Percentiles rank a stretch among this genome's conserved stretches.
phyloP scores from a whole-genome alignment of 1,284 basidiomycete species.

The Cutaneotrichosporon mucoides region DNA sequence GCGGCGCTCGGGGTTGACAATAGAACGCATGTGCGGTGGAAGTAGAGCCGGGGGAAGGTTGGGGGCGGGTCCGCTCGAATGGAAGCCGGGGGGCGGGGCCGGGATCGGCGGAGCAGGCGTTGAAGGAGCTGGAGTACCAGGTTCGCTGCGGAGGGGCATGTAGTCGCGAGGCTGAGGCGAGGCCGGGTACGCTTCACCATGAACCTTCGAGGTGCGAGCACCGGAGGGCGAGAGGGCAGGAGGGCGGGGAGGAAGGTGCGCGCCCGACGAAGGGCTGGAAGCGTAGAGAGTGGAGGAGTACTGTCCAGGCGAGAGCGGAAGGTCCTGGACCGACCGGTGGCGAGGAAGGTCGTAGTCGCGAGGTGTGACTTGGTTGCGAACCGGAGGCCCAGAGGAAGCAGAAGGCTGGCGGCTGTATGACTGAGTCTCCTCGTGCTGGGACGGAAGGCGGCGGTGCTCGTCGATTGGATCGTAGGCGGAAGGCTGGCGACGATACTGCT shows the following conservation, averaged over 20 bases:
- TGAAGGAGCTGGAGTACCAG: background rate
- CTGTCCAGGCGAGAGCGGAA: background rate
- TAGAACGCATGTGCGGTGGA: background rate
- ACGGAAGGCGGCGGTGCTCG: too few species aligned
- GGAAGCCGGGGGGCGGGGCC: background rate
- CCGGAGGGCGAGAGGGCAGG: background rate
- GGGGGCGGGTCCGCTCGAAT: too few species aligned
- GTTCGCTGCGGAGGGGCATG: background rate
- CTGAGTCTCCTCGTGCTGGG: too few species aligned
- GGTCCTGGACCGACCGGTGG: background rate
- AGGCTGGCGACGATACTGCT: too few species aligned
- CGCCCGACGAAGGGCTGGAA: background rate
- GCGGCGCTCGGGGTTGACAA: background rate
- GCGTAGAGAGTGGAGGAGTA: background rate
- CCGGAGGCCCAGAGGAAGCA: background rate
- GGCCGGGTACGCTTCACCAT: too few species aligned
- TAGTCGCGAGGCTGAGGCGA: background rate
- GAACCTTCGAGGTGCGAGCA: background rate
- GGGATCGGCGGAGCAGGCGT: background rate
- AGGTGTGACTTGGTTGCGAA: too few species aligned
- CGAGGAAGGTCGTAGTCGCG: background rate
- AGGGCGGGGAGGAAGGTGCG: background rate
- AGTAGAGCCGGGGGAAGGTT: background rate
- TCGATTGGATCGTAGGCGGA: too few species aligned
- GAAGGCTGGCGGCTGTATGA: too few species aligned